Evolutionary conservation across 495 filamentous ascomycete genomes (phyloP).

Genomic region (Aspergillus baeticus): DNA sequence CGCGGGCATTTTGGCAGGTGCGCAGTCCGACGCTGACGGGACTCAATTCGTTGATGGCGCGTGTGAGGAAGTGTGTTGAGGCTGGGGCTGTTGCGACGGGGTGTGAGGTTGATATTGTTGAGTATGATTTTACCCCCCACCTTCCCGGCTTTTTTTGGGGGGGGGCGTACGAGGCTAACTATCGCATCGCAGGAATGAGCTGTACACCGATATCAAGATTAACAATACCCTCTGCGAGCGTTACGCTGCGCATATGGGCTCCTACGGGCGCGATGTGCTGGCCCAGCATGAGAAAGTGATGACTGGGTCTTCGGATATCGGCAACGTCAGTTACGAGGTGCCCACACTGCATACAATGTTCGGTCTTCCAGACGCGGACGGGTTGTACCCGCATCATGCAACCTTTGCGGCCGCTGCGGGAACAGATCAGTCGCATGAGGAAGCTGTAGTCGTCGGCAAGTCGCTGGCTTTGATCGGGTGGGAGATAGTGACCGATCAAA

Average conservation of each 20-base stretch:
- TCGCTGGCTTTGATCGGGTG: constrained; percentile 24
- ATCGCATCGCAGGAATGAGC: constrained; percentile 36
- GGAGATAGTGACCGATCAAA: constrained; percentile 42
- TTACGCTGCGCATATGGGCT: constrained; percentile 53
- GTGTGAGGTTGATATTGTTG: constrained; percentile 48
- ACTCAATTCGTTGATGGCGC: constrained; percentile 45
- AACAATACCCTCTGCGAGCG: constrained; percentile 55
- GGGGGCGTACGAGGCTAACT: no score
- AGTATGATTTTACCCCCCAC: no score
- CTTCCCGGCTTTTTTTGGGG: no score
- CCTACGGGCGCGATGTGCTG: constrained; percentile 45
- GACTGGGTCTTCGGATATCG: constrained; percentile 52
- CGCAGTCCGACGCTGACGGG: constrained; percentile 47
- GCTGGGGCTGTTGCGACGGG: constrained; percentile 62
- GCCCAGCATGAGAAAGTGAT: constrained; percentile 47
- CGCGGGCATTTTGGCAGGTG: constrained; percentile 52
- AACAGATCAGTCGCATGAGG: constrained; percentile 31
- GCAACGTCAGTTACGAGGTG: constrained; percentile 60
- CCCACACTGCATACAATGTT: constrained; percentile 63
- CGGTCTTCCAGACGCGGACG: constrained; percentile 45
- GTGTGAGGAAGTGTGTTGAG: constrained; percentile 56
- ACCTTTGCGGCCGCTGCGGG: constrained; percentile 58
- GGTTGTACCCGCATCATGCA: constrained; percentile 57
- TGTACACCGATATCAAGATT: constrained; percentile 60
- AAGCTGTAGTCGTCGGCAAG: constrained; percentile 24